Conservation (phyloP, 352 stramenopile genomes). For the Blastocystis sp. region DNA sequence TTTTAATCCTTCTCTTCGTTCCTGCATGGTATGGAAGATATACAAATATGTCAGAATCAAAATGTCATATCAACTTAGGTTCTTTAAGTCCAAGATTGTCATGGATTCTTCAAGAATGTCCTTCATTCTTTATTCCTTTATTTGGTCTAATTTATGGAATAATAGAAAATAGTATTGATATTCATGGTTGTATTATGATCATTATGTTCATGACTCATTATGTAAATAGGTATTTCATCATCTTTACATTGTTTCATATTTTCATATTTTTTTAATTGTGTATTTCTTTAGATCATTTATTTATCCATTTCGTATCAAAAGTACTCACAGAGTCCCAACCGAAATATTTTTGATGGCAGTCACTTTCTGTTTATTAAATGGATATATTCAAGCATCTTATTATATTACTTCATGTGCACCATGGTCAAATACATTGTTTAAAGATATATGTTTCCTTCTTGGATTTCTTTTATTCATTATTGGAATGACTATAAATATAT, state of each 20-base stretch:
- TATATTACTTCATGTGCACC: conserved; percentile 37
- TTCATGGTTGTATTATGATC: conserved; percentile 40
- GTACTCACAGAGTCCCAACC: conserved; percentile 47
- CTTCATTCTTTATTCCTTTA: conserved; percentile 33
- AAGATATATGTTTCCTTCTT: conserved; percentile 41
- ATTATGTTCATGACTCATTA: conserved; percentile 53
- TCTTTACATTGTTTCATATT: neutral
- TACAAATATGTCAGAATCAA: too few relatives aligned
- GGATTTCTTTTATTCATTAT: conserved; percentile 44
- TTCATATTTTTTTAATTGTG: neutral
- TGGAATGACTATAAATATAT: conserved; percentile 46
- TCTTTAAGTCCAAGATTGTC: conserved; percentile 14
- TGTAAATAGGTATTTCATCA: conserved; percentile 44
- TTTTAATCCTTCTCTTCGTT: conserved; percentile 21
- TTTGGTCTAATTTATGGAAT: neutral
- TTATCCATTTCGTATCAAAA: conserved; percentile 51
- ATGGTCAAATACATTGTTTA: conserved; percentile 29
- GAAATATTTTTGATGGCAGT: conserved; percentile 46
- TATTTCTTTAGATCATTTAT: conserved; percentile 44
- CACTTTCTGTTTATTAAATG: conserved; percentile 46
- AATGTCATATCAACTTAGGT: neutral
- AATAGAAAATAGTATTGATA: conserved; percentile 36
- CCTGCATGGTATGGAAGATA: conserved; percentile 37
- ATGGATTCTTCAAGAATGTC: conserved; percentile 40
- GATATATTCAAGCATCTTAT: conserved; percentile 44